A percentile compares a stretch with the other conserved stretches of the same genome.
Conservation (phyloP, 805 yeast genomes). For the Candida multigemmis region DNA sequence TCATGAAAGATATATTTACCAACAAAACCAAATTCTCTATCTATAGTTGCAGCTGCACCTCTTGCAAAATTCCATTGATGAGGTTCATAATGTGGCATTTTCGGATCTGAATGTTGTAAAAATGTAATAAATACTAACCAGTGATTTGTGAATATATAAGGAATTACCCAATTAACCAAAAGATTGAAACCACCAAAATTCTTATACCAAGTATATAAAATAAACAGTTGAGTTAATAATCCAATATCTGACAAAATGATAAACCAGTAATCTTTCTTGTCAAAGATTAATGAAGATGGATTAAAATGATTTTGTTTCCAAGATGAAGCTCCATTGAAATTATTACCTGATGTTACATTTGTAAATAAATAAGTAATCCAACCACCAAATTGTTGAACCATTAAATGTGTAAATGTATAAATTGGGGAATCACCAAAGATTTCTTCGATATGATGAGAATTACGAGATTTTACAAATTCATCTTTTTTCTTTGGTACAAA, state of each 20-base stretch:
- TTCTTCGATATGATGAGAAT: constrained; percentile 38
- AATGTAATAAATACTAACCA: constrained; percentile 85
- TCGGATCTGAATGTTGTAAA: constrained; percentile 75
- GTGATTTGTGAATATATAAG: constrained; percentile 76
- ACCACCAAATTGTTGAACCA: constrained; percentile 70
- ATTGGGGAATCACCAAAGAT: constrained; percentile 70
- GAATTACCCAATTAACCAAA: constrained; percentile 63
- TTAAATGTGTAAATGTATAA: constrained; percentile 43
- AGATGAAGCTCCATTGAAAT: constrained; percentile 34
- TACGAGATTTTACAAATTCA: constrained; percentile 33
- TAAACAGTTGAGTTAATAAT: constrained; percentile 40
- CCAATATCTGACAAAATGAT: constrained; percentile 71
- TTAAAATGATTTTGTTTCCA: constrained; percentile 58
- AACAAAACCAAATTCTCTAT: constrained; percentile 72
- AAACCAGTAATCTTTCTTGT: constrained; percentile 62
- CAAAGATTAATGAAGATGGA: constrained; percentile 70
- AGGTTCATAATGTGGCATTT: constrained; percentile 72
- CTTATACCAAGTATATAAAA: constrained; percentile 52
- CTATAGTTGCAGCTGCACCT: constrained; percentile 87
- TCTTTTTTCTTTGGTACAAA: constrained; percentile 68
- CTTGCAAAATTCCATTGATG: constrained; percentile 77
- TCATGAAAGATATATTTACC: constrained; percentile 79
- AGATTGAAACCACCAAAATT: constrained; percentile 56
- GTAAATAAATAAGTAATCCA: constrained; percentile 59
- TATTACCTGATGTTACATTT: constrained; percentile 68